These are phyloP conservation scores for Boletus mariae DNA, from an alignment of 1,284 basidiomycete genomes.

Conservation along the genomic window DNA sequence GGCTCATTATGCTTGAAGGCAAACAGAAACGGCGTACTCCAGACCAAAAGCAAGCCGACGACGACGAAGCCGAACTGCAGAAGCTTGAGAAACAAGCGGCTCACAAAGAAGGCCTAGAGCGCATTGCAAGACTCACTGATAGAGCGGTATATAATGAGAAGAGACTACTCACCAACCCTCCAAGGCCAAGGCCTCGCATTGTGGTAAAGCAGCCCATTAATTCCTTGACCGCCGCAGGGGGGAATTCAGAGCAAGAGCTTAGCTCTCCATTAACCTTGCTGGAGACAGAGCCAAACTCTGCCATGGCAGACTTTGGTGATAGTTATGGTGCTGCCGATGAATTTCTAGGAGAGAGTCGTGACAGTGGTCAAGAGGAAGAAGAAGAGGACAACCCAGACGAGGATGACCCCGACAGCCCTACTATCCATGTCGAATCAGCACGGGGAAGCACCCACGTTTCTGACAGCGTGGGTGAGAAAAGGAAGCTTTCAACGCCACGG, in stretches of 20 bases:
- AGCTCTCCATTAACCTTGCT: not conserved
- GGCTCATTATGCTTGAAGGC: not conserved
- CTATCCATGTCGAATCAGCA: not conserved
- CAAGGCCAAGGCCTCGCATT: not conserved
- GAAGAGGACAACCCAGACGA: not conserved
- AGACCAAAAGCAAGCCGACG: slow-evolving; percentile 2
- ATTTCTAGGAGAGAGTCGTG: not conserved
- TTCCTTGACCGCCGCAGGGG: too few relatives aligned
- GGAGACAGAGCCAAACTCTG: not conserved
- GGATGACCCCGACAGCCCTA: too few relatives aligned
- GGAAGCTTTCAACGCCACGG: not conserved
- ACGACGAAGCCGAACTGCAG: not conserved
- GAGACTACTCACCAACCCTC: not conserved
- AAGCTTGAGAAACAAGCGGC: not conserved
- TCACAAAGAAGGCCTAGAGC: not conserved
- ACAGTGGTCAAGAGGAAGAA: not conserved
- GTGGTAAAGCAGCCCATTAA: not conserved
- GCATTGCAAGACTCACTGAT: not conserved
- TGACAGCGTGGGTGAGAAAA: not conserved
- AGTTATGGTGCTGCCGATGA: not conserved
- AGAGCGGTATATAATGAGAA: not conserved
- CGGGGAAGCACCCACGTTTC: not conserved
- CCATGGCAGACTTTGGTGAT: not conserved
- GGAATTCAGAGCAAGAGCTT: not conserved
- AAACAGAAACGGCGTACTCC: slow-evolving; percentile 1